Percentiles rank a stretch among this genome's conserved stretches.
Evolutionary conservation across 192 early-diverging fungal species (phyloP).

Genomic region (Backusella luteola): DNA sequence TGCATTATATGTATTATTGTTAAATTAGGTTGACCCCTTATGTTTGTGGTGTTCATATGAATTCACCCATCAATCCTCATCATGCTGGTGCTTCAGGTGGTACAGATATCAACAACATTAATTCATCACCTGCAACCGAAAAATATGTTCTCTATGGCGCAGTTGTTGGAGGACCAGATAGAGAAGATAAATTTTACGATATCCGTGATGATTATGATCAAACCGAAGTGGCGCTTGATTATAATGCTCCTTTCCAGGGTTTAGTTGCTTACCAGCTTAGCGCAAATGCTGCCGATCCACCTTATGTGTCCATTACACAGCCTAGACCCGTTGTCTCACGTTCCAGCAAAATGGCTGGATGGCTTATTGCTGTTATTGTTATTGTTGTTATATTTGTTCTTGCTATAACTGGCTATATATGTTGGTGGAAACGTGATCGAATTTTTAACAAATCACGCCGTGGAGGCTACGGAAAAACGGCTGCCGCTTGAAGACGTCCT

Average conservation of each 20-base stretch:
- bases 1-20: neutral
- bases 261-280: conserved; percentile 53
- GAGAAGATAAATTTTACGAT: conserved; percentile 50
- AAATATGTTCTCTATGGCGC: conserved; percentile 51
- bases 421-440: conserved; percentile 23
- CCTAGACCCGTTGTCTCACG: conserved; percentile 40
- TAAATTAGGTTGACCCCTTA: conserved; percentile 46
- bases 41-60: conserved; percentile 55
- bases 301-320: conserved; percentile 44
- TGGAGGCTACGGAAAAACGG: conserved; percentile 8
- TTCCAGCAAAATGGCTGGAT: conserved; percentile 36
- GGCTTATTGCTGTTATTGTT: conserved; percentile 49
- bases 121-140: conserved; percentile 32
- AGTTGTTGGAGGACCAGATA: conserved; percentile 56
- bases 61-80: conserved; percentile 58
- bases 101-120: conserved; percentile 36
- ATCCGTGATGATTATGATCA: conserved; percentile 43
- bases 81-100: conserved; percentile 58
- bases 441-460: conserved; percentile 1
- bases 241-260: conserved; percentile 52
- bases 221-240: conserved; percentile 55
- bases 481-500: neutral
- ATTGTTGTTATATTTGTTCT: conserved; percentile 39
- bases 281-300: conserved; percentile 37
- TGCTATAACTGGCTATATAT: conserved; percentile 10